These are phyloP conservation scores for Calophaca sinica DNA, from an alignment of 306 rosid species.

Conservation along the genomic window DNA sequence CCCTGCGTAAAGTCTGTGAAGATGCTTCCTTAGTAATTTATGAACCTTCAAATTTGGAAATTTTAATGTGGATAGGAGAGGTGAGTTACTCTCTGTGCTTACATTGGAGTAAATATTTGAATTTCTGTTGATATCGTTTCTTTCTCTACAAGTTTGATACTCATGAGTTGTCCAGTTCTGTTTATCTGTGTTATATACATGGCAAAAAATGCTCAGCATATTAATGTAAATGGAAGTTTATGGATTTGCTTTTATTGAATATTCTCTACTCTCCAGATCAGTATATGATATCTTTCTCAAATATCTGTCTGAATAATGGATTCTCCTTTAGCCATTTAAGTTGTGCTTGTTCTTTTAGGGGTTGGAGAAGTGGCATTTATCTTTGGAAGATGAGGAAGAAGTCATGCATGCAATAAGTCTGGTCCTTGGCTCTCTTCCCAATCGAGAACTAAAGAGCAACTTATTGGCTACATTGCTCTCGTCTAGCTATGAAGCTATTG, in stretches of 20 bases:
- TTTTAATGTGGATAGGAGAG: conserved; percentile 98
- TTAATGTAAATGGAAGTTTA: conserved; percentile 7
- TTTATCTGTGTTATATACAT: conserved; percentile 13
- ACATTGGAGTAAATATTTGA: conserved; percentile 34
- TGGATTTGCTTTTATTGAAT: conserved; percentile 25
- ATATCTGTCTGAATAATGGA: conserved; percentile 18
- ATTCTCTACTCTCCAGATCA: conserved; percentile 27
- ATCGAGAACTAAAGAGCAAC: conserved; percentile 80
- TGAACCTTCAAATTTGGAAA: conserved; percentile 94
- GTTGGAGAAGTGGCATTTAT: conserved; percentile 80
- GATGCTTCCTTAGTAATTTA: conserved; percentile 80
- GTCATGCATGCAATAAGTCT: conserved; percentile 83
- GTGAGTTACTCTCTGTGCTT: conserved; percentile 53
- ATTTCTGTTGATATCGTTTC: conserved; percentile 33
- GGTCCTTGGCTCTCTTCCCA: conserved; percentile 82
- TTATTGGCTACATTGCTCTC: conserved; percentile 88
- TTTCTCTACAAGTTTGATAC: conserved; percentile 13
- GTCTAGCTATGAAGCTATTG: conserved; percentile 86
- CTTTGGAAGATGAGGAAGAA: conserved; percentile 97
- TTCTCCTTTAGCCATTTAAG: conserved; percentile 41
- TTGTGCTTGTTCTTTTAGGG: conserved; percentile 56
- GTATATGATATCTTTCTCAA: conserved; percentile 39
- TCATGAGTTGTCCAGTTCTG: neutral
- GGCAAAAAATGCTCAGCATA: conserved; percentile 18
- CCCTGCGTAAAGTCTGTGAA: conserved; percentile 93